Percentiles rank a stretch among this genome's conserved stretches.
These are phyloP conservation scores for Arachnomyces sp. DNA, from an alignment of 2,329 filamentous ascomycete genomes.

Conservation along the genomic window DNA sequence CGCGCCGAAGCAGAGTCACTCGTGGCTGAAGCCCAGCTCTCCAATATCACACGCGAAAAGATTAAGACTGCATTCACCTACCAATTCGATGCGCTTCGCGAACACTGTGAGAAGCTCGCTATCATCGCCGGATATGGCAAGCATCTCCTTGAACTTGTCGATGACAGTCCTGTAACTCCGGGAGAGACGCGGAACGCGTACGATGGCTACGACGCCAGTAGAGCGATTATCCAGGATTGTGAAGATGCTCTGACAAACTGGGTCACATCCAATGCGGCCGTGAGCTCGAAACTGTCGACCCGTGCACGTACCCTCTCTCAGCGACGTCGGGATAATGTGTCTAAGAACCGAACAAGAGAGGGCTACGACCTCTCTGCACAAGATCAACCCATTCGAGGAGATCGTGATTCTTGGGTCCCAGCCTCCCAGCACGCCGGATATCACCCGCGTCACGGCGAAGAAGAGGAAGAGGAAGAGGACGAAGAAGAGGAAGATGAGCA, in stretches of 20 bases:
- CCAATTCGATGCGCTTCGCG: constrained; percentile 93
- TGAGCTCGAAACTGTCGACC: constrained; percentile 77
- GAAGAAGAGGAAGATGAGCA: constrained; percentile 22
- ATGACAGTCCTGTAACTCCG: constrained; percentile 93
- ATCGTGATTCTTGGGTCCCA: constrained; percentile 73
- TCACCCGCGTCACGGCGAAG: constrained; percentile 36
- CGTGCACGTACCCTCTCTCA: constrained; percentile 83
- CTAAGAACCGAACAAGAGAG: constrained; percentile 52
- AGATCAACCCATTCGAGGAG: constrained; percentile 69
- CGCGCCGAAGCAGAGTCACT: constrained; percentile 98
- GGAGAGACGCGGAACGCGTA: constrained; percentile 94
- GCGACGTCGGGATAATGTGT: constrained; percentile 67
- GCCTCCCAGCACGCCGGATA: constrained; percentile 52
- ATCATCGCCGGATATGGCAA: constrained; percentile 98
- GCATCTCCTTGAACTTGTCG: constrained; percentile 92
- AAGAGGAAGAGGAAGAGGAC: constrained; percentile 28
- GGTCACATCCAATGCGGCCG: constrained; percentile 83
- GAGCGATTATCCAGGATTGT: constrained; percentile 97
- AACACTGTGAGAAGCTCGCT: constrained; percentile 96
- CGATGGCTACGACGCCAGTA: constrained; percentile 96
- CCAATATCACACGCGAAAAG: constrained; percentile 99
- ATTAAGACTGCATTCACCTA: constrained; percentile 97
- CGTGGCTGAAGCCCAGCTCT: constrained; percentile 93
- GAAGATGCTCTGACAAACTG: constrained; percentile 96
- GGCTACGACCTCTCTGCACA: constrained; percentile 77